A percentile compares a stretch with the other conserved stretches of the same genome.
phyloP scores from a whole-genome alignment of 768 basidiomycete genomes.

The Termitomyces sp. region DNA sequence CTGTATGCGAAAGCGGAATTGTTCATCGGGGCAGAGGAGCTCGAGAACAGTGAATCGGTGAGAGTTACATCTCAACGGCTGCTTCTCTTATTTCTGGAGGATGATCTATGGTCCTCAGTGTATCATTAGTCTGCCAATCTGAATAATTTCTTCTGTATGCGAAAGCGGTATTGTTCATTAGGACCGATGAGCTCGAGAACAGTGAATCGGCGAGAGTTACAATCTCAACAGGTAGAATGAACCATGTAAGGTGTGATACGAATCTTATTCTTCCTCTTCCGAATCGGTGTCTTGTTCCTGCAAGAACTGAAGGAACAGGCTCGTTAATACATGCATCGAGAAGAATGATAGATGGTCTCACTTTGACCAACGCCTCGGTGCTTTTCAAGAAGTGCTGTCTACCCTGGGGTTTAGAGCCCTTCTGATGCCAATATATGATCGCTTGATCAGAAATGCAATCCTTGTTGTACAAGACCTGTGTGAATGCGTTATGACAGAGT shows the following conservation, averaged over 20 bases:
- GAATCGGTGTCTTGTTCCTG: constrained; percentile 86
- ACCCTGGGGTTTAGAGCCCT: constrained; percentile 94
- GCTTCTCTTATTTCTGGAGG: not conserved
- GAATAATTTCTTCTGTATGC: not conserved
- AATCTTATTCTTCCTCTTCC: constrained; percentile 39
- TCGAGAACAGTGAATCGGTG: not conserved
- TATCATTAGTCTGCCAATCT: not conserved
- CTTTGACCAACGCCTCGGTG: constrained; percentile 87
- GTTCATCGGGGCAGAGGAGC: not conserved
- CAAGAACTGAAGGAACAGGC: constrained; percentile 54
- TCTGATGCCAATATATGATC: constrained; percentile 97
- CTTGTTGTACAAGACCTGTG: constrained; percentile 87
- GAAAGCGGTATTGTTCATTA: not conserved
- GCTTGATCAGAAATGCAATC: constrained; percentile 95
- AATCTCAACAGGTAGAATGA: not conserved
- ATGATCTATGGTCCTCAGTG: not conserved
- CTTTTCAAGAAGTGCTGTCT: constrained; percentile 92
- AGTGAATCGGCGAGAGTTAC: not conserved
- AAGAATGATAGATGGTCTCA: constrained; percentile 20
- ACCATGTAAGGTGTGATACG: not conserved
- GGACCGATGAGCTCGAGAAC: not conserved
- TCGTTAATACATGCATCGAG: not conserved
- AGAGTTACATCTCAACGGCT: not conserved
- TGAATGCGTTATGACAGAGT: not conserved
- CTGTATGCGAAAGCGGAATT: not conserved